Percentiles rank a stretch among this genome's conserved stretches.
Conservation (phyloP, 2,329 filamentous ascomycete genomes). For the Ophiostoma ulmi region DNA sequence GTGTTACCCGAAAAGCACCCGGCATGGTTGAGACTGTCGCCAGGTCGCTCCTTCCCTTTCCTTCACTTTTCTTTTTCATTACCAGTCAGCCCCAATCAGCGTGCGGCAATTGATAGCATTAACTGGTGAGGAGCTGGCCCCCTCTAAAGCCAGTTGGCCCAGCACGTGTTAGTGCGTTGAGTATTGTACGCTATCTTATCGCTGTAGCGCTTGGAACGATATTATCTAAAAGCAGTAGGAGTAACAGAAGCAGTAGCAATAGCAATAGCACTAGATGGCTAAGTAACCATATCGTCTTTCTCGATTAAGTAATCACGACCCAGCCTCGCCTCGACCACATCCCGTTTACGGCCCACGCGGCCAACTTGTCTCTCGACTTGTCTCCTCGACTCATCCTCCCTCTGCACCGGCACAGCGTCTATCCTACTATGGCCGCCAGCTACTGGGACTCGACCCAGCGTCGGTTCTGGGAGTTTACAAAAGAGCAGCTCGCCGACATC, state of each 20-base stretch:
- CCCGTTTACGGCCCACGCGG: neutral
- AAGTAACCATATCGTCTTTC: neutral
- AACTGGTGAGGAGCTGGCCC: neutral
- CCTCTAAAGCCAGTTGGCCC: neutral
- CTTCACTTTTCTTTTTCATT: neutral
- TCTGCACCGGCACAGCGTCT: neutral
- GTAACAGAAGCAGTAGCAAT: neutral
- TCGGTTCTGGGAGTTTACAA: slow-evolving; percentile 84
- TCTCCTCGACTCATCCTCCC: neutral
- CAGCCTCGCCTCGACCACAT: slow-evolving; percentile 8
- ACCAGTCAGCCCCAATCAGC: slow-evolving; percentile 18
- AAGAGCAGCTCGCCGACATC: slow-evolving; percentile 69
- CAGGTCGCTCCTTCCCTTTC: neutral
- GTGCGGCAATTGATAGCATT: slow-evolving; percentile 17
- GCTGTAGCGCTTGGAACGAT: neutral
- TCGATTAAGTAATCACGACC: slow-evolving; percentile 5
- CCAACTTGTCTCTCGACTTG: neutral
- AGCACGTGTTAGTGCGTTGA: slow-evolving; percentile 21
- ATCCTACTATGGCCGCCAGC: slow-evolving; percentile 73
- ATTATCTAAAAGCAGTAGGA: neutral
- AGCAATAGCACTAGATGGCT: too few relatives aligned
- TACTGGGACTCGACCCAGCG: slow-evolving; percentile 96
- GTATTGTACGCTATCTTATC: neutral
- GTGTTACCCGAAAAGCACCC: neutral
- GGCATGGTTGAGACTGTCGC: neutral